Evolutionary conservation across 306 rosid species (phyloP).

Genomic region (Myrica gale): DNA sequence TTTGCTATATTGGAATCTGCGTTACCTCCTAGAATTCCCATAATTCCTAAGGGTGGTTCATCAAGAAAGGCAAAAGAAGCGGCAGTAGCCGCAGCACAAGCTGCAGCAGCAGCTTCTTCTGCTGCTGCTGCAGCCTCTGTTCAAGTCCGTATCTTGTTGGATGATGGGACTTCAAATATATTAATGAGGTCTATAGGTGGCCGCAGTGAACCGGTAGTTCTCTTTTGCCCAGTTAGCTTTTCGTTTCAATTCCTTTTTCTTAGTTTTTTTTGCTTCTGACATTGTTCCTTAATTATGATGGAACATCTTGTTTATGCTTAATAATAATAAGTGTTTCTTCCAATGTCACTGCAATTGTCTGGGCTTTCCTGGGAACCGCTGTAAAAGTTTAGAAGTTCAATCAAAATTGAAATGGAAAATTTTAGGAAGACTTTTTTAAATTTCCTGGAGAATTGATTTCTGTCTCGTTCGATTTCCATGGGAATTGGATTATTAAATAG

Average conservation of each 20-base stretch:
- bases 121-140: constrained; percentile 95
- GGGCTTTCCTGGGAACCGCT: not conserved
- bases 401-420: not conserved
- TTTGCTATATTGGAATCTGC: constrained; percentile 91
- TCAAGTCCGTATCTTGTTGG: constrained; percentile 96
- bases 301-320: constrained; percentile 14
- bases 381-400: not conserved
- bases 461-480: constrained; percentile 2
- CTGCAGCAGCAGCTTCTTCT: constrained; percentile 95
- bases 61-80: constrained; percentile 94
- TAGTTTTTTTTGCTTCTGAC: no score
- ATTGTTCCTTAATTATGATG: no score
- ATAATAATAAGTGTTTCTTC: not conserved
- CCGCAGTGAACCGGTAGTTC: constrained; percentile 81
- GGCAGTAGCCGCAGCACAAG: constrained; percentile 93
- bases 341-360: not conserved
- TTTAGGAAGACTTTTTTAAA: not conserved
- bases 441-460: constrained; percentile 6
- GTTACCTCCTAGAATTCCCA: constrained; percentile 78
- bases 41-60: constrained; percentile 79
- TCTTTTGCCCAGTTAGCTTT: constrained; percentile 24
- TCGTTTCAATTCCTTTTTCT: not conserved
- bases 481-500: not conserved
- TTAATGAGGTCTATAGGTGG: constrained; percentile 90
- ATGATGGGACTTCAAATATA: constrained; percentile 98